A percentile compares a stretch with the other conserved stretches of the same genome.
Conservation (phyloP, 2,329 filamentous ascomycete species). For the Ophiosphaerella narmari region DNA sequence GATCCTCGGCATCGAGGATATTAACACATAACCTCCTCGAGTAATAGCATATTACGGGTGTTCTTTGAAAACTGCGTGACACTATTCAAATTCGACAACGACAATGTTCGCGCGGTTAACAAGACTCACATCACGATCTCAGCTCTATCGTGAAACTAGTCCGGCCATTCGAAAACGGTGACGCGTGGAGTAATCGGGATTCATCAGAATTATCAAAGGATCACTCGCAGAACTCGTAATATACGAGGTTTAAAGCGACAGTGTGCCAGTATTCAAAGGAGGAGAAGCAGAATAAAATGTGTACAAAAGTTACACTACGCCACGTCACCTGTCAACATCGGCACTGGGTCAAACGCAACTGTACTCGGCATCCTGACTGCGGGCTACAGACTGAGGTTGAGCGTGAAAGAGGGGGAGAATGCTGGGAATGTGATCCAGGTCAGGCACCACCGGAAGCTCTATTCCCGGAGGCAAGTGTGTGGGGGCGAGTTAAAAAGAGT, state of each 20-base stretch:
- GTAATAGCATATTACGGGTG: too few species aligned
- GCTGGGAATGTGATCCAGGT: constrained; percentile 28
- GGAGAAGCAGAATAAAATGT: constrained; percentile 11
- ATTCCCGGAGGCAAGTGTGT: constrained; percentile 22
- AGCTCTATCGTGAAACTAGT: too few species aligned
- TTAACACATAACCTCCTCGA: too few species aligned
- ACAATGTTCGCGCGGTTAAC: too few species aligned
- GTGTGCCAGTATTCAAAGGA: not conserved
- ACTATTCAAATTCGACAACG: too few species aligned
- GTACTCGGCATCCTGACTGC: constrained; percentile 19
- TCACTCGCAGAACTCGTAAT: not conserved
- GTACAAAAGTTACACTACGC: constrained; percentile 26
- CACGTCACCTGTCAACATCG: constrained; percentile 25
- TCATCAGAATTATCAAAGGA: too few species aligned
- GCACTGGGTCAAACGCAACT: constrained; percentile 24
- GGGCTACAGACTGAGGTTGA: constrained; percentile 18
- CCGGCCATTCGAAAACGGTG: too few species aligned
- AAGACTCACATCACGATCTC: too few species aligned
- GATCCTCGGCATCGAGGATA: too few species aligned
- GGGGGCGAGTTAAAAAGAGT: constrained; percentile 16
- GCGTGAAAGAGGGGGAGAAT: constrained; percentile 25
- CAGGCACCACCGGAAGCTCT: constrained; percentile 28
- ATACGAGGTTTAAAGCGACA: not conserved
- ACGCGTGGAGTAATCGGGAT: too few species aligned
- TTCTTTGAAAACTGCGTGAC: too few species aligned